Evolutionary conservation across 2,329 filamentous ascomycete species (phyloP), one percentile per base, ranked within the genome.

Genomic region (Phaeophleospora eucalypticola): DNA sequence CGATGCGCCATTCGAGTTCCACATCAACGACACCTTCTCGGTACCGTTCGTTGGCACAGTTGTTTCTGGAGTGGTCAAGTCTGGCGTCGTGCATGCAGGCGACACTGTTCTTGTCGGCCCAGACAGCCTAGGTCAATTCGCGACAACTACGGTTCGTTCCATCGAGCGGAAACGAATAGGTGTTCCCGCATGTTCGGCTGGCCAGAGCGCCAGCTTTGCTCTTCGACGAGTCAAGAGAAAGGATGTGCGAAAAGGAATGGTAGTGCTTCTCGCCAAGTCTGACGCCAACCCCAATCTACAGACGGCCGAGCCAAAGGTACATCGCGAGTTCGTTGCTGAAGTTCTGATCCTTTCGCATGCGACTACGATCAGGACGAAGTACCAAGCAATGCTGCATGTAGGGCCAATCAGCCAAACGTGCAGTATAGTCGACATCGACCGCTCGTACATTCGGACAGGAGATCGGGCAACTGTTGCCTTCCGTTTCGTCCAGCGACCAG

Each of bases 321-420:
- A 74, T 58, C 70, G 73, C 46, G 73, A 77, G 46, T 77, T 77
- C 50, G 67, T 74, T 64, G 59, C 87, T 73, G 54, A 93, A 83
- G 93, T 98, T 1, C 77, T 98, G 17, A 97, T 98, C 57, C 77
- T 98, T 4, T 94, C 87, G 3, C 93, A 98, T 62, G 89, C 91
- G 0, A 98, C 93, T 0, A 98, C 93, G 36, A 98, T 98, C 68
- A 93, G 95, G 68, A 89, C 84, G 0, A 91, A 89, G 61, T 98
- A 98, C 58, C 93, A 98, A 72, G 93, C 93, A 0, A 98, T 97
- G 90, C 78, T 98, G 17, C 93, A 98, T 60, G 90, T 98, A 3
- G 93, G 93, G 0, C 87, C 93, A 0, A 87, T 98, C 36, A 89
- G 86, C 34, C 93, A 98, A 71, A 98, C 93, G 0, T 98, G 93